Evolutionary conservation across 139 green algal genomes (phyloP).

Genomic region (Micromonas commoda): DNA sequence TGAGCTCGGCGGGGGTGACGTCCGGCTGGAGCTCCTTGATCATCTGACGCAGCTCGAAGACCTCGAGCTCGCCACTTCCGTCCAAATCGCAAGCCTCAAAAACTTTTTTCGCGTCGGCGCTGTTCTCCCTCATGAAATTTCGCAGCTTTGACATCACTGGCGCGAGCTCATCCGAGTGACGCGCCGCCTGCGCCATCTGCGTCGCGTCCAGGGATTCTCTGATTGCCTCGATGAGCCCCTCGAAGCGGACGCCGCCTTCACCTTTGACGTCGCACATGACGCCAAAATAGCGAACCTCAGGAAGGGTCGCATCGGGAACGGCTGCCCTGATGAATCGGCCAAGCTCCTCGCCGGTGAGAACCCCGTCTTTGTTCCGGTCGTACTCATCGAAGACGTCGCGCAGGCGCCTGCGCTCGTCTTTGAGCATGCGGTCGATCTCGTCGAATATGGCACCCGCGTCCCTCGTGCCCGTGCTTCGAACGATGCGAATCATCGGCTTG

Average conservation of each 20-base stretch:
- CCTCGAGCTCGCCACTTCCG: neutral
- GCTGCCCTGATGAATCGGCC: neutral
- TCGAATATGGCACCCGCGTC: neutral
- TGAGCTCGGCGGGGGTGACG: neutral
- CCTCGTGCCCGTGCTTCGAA: too few relatives aligned
- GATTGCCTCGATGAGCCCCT: neutral
- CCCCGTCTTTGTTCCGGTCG: neutral
- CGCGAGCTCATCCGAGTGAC: neutral
- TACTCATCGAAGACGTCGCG: neutral
- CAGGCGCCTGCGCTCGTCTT: neutral
- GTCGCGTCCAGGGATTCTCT: neutral
- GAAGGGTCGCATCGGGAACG: neutral
- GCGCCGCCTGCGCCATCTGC: neutral
- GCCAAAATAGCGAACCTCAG: neutral
- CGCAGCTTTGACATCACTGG: neutral
- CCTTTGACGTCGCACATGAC: neutral
- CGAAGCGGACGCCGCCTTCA: neutral
- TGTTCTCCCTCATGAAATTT: neutral
- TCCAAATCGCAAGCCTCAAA: neutral
- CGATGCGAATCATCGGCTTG: too few relatives aligned
- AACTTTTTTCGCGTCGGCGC: neutral
- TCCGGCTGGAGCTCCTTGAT: neutral
- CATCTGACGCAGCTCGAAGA: neutral
- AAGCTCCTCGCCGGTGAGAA: neutral
- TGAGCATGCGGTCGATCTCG: neutral